Percentiles rank a stretch among this genome's conserved stretches.
Evolutionary conservation across 2,329 filamentous ascomycete genomes (phyloP).

Genomic region (Stachybotrys chlorohalonatus): DNA sequence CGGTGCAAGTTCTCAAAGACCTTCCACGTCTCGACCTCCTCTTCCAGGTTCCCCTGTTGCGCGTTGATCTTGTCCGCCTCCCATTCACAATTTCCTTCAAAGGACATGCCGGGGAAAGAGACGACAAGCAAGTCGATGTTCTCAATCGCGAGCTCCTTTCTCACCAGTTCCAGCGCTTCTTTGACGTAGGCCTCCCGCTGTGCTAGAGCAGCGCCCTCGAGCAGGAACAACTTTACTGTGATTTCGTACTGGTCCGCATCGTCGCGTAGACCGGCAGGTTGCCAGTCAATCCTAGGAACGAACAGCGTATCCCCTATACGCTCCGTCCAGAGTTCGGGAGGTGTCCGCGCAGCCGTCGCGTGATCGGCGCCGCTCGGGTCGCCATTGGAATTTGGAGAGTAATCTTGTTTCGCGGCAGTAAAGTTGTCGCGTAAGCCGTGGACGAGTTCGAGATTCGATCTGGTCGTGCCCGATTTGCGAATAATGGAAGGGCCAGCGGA

Average conservation of each 20-base stretch:
- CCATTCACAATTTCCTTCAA: conserved; percentile 86
- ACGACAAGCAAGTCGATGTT: conserved; percentile 83
- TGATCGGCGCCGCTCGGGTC: conserved; percentile 15
- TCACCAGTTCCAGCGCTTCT: conserved; percentile 72
- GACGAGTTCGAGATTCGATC: conserved; percentile 89
- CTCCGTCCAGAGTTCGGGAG: conserved; percentile 57
- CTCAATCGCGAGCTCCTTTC: conserved; percentile 66
- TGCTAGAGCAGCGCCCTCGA: conserved; percentile 59
- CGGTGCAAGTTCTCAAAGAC: conserved; percentile 65
- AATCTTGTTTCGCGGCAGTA: conserved; percentile 59
- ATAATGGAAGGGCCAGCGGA: conserved; percentile 75
- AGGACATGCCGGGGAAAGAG: conserved; percentile 87
- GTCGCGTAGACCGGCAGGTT: conserved; percentile 63
- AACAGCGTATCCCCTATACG: conserved; percentile 53
- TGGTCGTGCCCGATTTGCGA: conserved; percentile 61
- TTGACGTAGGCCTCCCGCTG: conserved; percentile 61
- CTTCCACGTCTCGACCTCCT: conserved; percentile 60
- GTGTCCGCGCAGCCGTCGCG: conserved; percentile 13
- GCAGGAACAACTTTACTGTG: conserved; percentile 90
- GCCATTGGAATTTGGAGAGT: conserved; percentile 25
- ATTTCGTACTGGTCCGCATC: conserved; percentile 84
- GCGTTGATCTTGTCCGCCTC: conserved; percentile 56
- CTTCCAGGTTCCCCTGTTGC: conserved; percentile 54
- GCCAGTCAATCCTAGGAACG: conserved; percentile 70
- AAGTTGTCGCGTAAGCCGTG: conserved; percentile 84